These are phyloP conservation scores for Coemansia sp. DNA, from an alignment of 192 early-diverging fungal species.

Conservation along the genomic window DNA sequence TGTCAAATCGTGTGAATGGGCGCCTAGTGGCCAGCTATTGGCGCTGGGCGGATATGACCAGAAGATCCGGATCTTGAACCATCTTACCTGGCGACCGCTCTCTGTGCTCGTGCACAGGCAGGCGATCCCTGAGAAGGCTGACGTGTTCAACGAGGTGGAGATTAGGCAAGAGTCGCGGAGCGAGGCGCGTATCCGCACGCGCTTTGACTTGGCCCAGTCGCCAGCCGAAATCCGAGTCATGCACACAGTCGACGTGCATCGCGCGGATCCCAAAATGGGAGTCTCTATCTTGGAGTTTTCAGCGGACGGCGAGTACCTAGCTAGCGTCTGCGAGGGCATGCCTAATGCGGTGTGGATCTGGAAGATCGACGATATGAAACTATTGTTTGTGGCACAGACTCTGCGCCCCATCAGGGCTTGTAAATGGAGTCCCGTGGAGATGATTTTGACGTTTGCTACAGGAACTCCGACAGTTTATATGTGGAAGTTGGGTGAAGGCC, in stretches of 20 bases:
- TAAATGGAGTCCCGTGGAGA: constrained; percentile 50
- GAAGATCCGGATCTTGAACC: constrained; percentile 36
- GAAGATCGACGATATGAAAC: constrained; percentile 28
- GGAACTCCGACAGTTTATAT: constrained; percentile 35
- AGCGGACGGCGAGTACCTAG: constrained; percentile 40
- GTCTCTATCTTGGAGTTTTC: constrained; percentile 25
- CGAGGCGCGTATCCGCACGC: constrained; percentile 17
- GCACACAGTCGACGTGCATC: constrained; percentile 23
- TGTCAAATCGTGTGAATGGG: constrained; percentile 34
- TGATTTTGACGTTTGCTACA: constrained; percentile 31
- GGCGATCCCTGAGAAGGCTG: constrained; percentile 8
- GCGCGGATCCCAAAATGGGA: constrained; percentile 10
- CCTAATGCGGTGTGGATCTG: constrained; percentile 50
- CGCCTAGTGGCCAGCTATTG: constrained; percentile 47
- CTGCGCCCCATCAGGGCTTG: constrained; percentile 28
- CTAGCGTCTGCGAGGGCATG: constrained; percentile 30
- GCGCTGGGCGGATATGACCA: constrained; percentile 39
- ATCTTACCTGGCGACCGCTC: constrained; percentile 50
- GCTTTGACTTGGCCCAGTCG: constrained; percentile 26
- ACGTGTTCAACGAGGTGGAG: constrained; percentile 45
- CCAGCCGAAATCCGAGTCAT: constrained; percentile 19
- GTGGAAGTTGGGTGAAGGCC: constrained; percentile 47
- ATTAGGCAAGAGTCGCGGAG: constrained; percentile 20
- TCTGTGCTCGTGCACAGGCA: constrained; percentile 32
- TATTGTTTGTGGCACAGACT: constrained; percentile 37